Evolutionary conservation across 2,329 filamentous ascomycete genomes (phyloP), one percentile per base, ranked within the genome.

Genomic region (Colletotrichum spinosum): DNA sequence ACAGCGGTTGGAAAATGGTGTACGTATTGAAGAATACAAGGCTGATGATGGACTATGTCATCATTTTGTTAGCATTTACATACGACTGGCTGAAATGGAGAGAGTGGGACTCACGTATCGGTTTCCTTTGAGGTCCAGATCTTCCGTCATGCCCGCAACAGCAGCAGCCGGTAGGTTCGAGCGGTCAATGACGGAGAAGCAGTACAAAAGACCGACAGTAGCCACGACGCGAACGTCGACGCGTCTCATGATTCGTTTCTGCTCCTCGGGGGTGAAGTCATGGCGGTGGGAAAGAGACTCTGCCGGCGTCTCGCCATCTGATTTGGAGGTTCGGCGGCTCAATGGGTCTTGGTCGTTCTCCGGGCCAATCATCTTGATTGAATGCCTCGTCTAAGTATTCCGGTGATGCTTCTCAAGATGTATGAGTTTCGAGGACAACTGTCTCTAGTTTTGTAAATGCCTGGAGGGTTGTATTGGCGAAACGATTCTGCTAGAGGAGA

Each of bases 151-250:
- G 8, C 69, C 69, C 11, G 69, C 62, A 39, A 70, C 69, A 9
- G 68, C 62, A 8, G 67, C 69, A 11, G 62, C 58, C 1, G 65
- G 59, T 0, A 67, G 54, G 34, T 70, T 71, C 6, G 60, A 63
- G 4, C 69, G 65, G 50, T 71, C 68, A 9, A 70, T 65, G 33
- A 71, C 66, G n/a, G 65, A 69, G 57, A 71, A 64, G 60, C 57
- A 67, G 39, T 71, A 70, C 17, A 70, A 33, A 13, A 60, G 34
- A 3, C 56, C 68, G 38, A 76, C 71, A 53, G 74, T 70, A 11
- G 73, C 70, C 5, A 75, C 51, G 8, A 75, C 69, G 1, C 72
- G 70, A 42, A 82, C 69, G 11, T 80, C 74, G 70, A 83, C 56
- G 0, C 61, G 56, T 6, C 61, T 60, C 45, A 65, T 65, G n/a